Evolutionary conservation across 257 asterid genomes (phyloP), one percentile per base, ranked within the genome.

Genomic region (Capsicum baccatum): DNA sequence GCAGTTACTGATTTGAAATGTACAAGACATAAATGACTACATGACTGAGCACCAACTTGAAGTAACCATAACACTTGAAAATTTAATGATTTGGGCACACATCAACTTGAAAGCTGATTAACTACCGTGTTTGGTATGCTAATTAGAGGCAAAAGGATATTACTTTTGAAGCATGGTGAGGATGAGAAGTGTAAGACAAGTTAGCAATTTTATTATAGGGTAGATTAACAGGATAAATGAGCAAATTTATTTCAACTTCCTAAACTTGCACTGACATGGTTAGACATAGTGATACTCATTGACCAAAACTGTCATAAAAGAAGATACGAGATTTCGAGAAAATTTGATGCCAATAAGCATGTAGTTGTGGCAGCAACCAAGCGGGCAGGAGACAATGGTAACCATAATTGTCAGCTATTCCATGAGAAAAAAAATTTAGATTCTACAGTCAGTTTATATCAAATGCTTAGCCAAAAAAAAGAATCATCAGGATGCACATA

Each of bases 191-290:
- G 48, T 7, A 76, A 76, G 48, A 35, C 19, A 66, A 33, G 17
- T 6, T 10, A 33, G 73, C 78, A 68, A 17, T 59, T 59, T 59
- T 35, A 12, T 67, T 4, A 0, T 2, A 44, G 48, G 78, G 4
- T 17, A 66, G 48, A 16, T 44, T 69, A 16, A 69, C 1, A 54
- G 54, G 78, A 69, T 15, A 76, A 26, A 54, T 76, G 81, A 52
- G 50, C 26, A 78, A 78, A 52, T 13, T 54, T 54, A 12, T 73
- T 26, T 76, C 81, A 76, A 26, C 81, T 76, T 76, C 63, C 62
- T 6, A 52, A 12, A 52, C 44, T 21, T 50, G 80, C 57, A 21
- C 10, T 54, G 59, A 13, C 81, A 74, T 74, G 62, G 63, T 48
- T 48, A 73, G 5, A 52, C 81, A 52, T 52, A 76, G 47, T 52